These are phyloP conservation scores for Passalora sequoiae DNA, from an alignment of 2,329 filamentous ascomycete species.

Conservation along the genomic window DNA sequence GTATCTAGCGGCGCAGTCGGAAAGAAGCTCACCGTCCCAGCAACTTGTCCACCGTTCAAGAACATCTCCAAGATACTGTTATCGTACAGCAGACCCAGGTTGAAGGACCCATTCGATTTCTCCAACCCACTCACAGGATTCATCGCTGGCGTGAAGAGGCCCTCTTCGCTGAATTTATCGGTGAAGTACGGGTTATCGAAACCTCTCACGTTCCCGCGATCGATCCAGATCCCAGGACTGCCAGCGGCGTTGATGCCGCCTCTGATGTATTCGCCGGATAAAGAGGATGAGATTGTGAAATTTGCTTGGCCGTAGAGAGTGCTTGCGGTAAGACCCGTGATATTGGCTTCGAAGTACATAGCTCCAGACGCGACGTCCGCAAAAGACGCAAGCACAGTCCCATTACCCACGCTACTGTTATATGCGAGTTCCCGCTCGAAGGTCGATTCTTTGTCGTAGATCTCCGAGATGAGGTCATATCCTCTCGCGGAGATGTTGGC, in stretches of 20 bases:
- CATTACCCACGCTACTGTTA: constrained; percentile 45
- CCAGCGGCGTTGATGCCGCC: constrained; percentile 48
- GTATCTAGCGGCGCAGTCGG: constrained; percentile 41
- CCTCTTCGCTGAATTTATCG: constrained; percentile 46
- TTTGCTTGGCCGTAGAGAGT: constrained; percentile 41
- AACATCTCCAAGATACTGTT: constrained; percentile 53
- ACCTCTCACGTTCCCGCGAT: constrained; percentile 46
- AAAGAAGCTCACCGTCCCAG: constrained; percentile 50
- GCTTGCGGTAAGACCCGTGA: constrained; percentile 40
- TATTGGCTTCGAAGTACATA: constrained; percentile 52
- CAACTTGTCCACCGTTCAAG: constrained; percentile 48
- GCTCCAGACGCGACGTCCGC: constrained; percentile 47
- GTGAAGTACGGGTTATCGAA: constrained; percentile 54
- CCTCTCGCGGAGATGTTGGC: constrained; percentile 49
- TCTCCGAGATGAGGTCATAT: constrained; percentile 48
- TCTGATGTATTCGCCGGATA: constrained; percentile 46
- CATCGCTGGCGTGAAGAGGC: constrained; percentile 21
- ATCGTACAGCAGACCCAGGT: constrained; percentile 50
- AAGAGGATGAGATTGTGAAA: constrained; percentile 50
- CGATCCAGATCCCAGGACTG: constrained; percentile 41
- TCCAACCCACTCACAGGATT: constrained; percentile 25
- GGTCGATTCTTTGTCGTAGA: constrained; percentile 48
- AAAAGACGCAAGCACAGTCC: constrained; percentile 49
- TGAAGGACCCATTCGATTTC: constrained; percentile 11
- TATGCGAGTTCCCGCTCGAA: constrained; percentile 44